Evolutionary conservation across 306 rosid genomes (phyloP), one percentile per base, ranked within the genome.

Genomic region (Purshia tridentata): DNA sequence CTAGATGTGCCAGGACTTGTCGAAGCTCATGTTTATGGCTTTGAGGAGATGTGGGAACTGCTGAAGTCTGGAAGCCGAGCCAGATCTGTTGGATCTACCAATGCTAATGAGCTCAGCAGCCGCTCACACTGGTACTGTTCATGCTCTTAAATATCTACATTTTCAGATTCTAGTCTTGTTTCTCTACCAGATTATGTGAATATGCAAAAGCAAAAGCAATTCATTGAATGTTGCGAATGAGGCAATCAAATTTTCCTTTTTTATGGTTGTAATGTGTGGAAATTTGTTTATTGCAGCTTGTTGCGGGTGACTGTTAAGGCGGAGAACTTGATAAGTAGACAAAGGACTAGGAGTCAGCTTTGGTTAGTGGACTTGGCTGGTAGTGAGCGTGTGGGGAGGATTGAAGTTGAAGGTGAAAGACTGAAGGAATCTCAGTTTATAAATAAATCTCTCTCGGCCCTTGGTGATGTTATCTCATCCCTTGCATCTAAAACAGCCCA

Each of bases 351-450:
- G 88, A 90, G 97, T 82, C 96, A 88, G 74, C 99, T 94, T 64
- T 94, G 99, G 99, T 90, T 94, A 10, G 99, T 94, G 70, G 99
- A 94, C 88, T 86, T 94, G 77, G 99, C 99, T 55, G 99, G 99
- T 47, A 94, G 99, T 50, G 99, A 94, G 85, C 97, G 99, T 9
- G 90, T 94, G 71, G 99, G 93, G 70, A 94, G 90, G 86, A 94
- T 87, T 70, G 99, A 94, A 76, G 97, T 90, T 68, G 99, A 91
- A 67, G 99, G 99, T 29, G 99, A 94, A 83, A 89, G 99, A 86
- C 78, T 94, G 78, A 94, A 85, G 85, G 99, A 94, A 84, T 94
- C 99, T 69, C 99, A 94, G 63, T 94, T 88, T 75, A 94, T 94
- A 67, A 94, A 94, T 59, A 94, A 91, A 88, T 94, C 99, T 60